Evolutionary conservation across 2,329 filamentous ascomycete species (phyloP), one percentile per base, ranked within the genome.

Genomic region (Cladosporium sp.): DNA sequence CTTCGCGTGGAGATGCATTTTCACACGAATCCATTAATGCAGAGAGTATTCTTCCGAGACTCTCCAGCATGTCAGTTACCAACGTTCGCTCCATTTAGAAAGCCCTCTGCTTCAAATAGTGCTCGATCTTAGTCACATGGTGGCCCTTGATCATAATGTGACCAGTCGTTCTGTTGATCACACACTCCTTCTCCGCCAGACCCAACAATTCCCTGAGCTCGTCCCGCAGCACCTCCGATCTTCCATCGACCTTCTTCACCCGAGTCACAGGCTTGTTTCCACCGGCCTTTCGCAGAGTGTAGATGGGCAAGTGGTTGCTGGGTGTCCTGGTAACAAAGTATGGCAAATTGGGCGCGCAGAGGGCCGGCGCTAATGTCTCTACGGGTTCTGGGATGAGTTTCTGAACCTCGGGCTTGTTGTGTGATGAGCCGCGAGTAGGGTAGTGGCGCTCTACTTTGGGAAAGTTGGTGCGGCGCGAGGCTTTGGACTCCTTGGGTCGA

Each of bases 201-300:
- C 63, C 60, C 60, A 96, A 72, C 10, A 78, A 80, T 19, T 74
- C 68, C 36, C 78, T 75, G 57, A 97, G 70, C 64, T 91, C 87
- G 35, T 80, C 73, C 60, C 83, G 79, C 62, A 97, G 71, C 3
- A 77, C 81, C 32, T 77, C 73, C 50, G 85, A 68, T 70, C 96
- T 82, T 15, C 94, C 94, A 58, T 90, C 85, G 50, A 93, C 81
- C 74, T 89, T 91, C 71, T 91, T 88, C 57, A 99, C 75, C 57
- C 84, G 74, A 4, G 93, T 95, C 66, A 89, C 75, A 66, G 85
- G 83, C 69, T 86, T 80, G 63, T 89, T 94, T 13, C 90, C 90
- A 53, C 91, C 91, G 12, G 84, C 80, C 76, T 90, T 92, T 62
- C 75, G 78, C 63, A 85, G 79, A 15, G 85, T 78, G 75, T 97